phyloP scores from a whole-genome alignment of 2,329 filamentous ascomycete species.

The Pseudogymnoascus sp. region DNA sequence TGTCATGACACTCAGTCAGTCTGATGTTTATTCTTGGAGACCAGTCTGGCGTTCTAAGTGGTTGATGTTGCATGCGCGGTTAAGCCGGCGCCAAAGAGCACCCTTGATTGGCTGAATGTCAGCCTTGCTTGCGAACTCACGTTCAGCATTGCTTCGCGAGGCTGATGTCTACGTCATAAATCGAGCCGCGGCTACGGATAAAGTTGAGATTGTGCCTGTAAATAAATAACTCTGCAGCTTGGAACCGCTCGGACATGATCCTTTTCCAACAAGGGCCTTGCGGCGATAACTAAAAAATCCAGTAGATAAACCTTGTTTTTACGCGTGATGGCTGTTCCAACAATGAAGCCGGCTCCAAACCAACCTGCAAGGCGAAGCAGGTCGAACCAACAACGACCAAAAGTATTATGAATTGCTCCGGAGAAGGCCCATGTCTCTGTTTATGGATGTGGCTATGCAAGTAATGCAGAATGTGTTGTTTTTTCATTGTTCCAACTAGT shows the following conservation, averaged over 20 bases:
- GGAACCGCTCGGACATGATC: neutral
- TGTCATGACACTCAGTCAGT: constrained; percentile 1
- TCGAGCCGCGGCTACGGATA: neutral
- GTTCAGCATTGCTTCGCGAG: neutral
- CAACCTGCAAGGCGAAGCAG: neutral
- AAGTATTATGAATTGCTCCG: neutral
- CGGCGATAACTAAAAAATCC: neutral
- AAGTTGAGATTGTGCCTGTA: neutral
- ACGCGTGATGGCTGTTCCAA: neutral
- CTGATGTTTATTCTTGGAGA: constrained; percentile 5
- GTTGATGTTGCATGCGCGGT: neutral
- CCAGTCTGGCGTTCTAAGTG: neutral
- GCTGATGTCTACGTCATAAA: neutral
- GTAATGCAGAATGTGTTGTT: neutral
- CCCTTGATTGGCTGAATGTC: neutral
- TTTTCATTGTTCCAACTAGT: neutral
- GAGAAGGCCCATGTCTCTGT: neutral
- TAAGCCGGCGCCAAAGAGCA: neutral
- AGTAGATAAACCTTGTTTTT: neutral
- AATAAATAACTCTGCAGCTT: neutral
- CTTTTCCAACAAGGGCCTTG: neutral
- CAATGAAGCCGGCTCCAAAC: neutral
- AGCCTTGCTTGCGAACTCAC: neutral
- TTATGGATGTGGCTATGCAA: neutral
- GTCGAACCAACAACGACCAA: neutral